Percentiles rank a stretch among this genome's conserved stretches.
Evolutionary conservation across 345 rosid genomes (phyloP).

Genomic region (Dipteronia dyeriana): DNA sequence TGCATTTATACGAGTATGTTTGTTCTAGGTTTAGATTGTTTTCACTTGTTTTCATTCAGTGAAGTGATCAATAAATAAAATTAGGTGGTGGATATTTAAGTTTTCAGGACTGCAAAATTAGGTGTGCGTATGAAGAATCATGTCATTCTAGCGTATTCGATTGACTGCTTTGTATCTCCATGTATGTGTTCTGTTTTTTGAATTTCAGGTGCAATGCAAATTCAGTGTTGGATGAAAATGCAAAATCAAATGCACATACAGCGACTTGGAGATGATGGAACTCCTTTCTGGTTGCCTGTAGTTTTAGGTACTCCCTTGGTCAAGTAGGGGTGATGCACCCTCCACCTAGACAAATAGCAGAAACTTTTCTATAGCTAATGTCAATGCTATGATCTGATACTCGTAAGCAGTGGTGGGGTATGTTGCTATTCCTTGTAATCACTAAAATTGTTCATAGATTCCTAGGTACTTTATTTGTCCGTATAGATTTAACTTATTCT

Average conservation of each 20-base stretch:
- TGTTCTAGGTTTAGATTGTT: too few relatives aligned
- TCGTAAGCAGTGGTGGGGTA: neutral
- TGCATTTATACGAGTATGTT: too few relatives aligned
- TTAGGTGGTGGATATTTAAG: too few relatives aligned
- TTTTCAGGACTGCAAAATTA: too few relatives aligned
- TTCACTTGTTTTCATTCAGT: too few relatives aligned
- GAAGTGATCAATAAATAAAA: too few relatives aligned
- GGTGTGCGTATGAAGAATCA: too few relatives aligned
- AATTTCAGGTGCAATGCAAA: constrained; percentile 43
- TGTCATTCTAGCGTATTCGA: too few relatives aligned
- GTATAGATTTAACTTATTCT: neutral
- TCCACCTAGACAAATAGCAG: neutral
- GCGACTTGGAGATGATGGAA: too few relatives aligned
- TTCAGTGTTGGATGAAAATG: constrained; percentile 28
- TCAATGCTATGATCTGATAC: neutral
- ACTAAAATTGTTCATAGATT: neutral
- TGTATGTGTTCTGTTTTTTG: constrained; percentile 16
- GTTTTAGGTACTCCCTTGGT: constrained; percentile 47
- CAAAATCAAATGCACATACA: constrained; percentile 26
- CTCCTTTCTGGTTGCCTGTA: too few relatives aligned
- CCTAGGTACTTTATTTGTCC: neutral
- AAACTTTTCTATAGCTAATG: neutral
- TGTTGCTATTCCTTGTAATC: neutral
- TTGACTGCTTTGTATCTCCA: too few relatives aligned
- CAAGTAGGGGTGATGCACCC: neutral